Percentiles rank a stretch among this genome's conserved stretches.
Evolutionary conservation across 495 filamentous ascomycete genomes (phyloP).

Genomic region (Beverwykella pulmonaria): DNA sequence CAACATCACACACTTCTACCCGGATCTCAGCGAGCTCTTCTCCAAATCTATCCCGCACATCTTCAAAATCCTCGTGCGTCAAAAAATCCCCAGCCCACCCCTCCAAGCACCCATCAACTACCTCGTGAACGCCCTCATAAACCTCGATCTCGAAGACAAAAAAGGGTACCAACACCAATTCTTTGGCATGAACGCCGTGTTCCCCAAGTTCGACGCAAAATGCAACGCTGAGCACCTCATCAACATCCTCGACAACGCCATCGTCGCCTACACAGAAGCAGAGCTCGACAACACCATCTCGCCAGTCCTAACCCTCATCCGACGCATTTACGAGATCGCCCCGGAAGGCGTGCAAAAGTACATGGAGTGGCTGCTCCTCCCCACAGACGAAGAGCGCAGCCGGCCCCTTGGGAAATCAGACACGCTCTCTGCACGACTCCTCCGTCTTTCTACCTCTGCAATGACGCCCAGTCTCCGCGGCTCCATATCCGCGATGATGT

Average conservation of each 20-base stretch:
- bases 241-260: constrained; percentile 70
- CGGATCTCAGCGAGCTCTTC: constrained; percentile 61
- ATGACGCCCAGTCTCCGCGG: constrained; percentile 69
- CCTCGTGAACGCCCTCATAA: constrained; percentile 79
- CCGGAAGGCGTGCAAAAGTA: constrained; percentile 61
- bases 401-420: constrained; percentile 74
- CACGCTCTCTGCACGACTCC: constrained; percentile 73
- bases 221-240: constrained; percentile 70
- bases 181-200: constrained; percentile 48
- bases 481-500: constrained; percentile 77
- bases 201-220: constrained; percentile 65
- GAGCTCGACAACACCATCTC: constrained; percentile 69
- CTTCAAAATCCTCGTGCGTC: constrained; percentile 67
- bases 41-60: constrained; percentile 69
- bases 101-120: constrained; percentile 63
- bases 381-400: constrained; percentile 76
- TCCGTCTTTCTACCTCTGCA: constrained; percentile 77
- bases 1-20: constrained; percentile 76
- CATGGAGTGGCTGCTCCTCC: constrained; percentile 71
- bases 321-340: constrained; percentile 71
- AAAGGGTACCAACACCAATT: constrained; percentile 40
- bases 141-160: constrained; percentile 66
- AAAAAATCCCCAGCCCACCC: constrained; percentile 58
- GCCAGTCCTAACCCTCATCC: constrained; percentile 72
- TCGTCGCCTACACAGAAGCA: constrained; percentile 60